Conservation (phyloP, 768 basidiomycete species). For the Pleurotus citrinopileatus region DNA sequence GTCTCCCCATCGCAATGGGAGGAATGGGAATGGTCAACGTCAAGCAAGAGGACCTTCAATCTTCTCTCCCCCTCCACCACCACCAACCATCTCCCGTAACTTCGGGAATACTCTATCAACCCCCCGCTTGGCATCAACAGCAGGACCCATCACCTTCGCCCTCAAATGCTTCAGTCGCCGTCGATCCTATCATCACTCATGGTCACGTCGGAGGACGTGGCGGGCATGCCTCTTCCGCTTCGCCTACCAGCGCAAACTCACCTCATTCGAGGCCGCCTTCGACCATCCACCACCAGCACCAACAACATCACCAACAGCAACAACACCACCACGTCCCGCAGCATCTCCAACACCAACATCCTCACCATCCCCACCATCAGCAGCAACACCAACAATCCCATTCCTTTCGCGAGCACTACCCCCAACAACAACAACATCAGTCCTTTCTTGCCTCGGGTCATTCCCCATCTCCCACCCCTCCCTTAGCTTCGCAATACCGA, state of each 20-base stretch:
- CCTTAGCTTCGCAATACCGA: background rate
- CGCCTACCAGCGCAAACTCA: background rate
- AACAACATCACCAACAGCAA: constrained; percentile 23
- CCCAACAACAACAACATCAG: background rate
- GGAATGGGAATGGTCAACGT: constrained; percentile 18
- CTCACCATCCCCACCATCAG: constrained; percentile 9
- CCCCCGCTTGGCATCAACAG: constrained; percentile 35
- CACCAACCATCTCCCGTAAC: constrained; percentile 14
- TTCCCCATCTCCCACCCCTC: background rate
- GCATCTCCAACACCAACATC: constrained; percentile 44
- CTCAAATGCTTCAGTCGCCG: constrained; percentile 36
- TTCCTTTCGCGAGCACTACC: background rate
- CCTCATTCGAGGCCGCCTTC: background rate
- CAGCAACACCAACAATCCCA: constrained; percentile 5
- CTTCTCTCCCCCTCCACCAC: constrained; percentile 19
- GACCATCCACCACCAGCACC: background rate
- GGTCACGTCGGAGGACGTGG: too few species aligned
- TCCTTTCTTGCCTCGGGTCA: background rate
- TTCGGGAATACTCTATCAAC: constrained; percentile 29
- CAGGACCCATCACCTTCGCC: constrained; percentile 27
- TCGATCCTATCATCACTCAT: constrained; percentile 3
- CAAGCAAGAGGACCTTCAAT: constrained; percentile 38
- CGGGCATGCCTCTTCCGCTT: background rate
- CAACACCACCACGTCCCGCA: constrained; percentile 62
- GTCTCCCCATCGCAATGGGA: background rate